A percentile compares a stretch with the other conserved stretches of the same genome.
Evolutionary conservation across 257 asterid genomes (phyloP).

Genomic region (Scutellaria minor): DNA sequence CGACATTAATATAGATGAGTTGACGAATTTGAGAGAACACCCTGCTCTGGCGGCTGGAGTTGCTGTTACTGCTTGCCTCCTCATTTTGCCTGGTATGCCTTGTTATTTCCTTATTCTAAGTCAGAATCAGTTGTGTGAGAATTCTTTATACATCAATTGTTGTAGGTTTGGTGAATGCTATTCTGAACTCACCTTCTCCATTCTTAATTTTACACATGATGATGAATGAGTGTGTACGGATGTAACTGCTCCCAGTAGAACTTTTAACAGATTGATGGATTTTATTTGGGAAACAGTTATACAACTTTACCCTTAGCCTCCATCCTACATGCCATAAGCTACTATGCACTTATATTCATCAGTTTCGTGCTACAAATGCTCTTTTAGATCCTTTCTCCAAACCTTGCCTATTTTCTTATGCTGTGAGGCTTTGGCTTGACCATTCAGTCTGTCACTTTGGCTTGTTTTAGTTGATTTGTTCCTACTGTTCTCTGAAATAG

Average conservation of each 20-base stretch:
- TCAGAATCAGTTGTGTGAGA: constrained; percentile 11
- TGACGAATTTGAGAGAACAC: constrained; percentile 58
- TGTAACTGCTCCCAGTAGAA: neutral
- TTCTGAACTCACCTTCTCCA: neutral
- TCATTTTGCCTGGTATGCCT: constrained; percentile 73
- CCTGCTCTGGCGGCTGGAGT: constrained; percentile 77
- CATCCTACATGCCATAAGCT: neutral
- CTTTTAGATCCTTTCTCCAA: neutral
- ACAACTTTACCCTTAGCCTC: neutral
- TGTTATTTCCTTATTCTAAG: constrained; percentile 1
- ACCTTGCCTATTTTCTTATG: neutral
- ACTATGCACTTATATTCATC: neutral
- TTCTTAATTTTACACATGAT: neutral
- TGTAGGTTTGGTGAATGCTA: neutral
- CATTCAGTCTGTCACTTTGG: constrained; percentile 7
- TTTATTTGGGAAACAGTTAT: neutral
- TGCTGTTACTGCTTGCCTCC: constrained; percentile 63
- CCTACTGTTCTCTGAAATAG: neutral
- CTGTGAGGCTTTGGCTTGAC: constrained; percentile 11
- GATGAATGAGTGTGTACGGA: neutral
- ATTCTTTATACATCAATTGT: neutral
- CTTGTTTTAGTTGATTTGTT: constrained; percentile 10
- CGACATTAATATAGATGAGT: constrained; percentile 52
- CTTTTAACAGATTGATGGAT: neutral
- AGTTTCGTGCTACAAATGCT: neutral